Evolutionary conservation across 345 rosid species (phyloP), one percentile per base, ranked within the genome.

Genomic region (Crucihimalaya himalaica): DNA sequence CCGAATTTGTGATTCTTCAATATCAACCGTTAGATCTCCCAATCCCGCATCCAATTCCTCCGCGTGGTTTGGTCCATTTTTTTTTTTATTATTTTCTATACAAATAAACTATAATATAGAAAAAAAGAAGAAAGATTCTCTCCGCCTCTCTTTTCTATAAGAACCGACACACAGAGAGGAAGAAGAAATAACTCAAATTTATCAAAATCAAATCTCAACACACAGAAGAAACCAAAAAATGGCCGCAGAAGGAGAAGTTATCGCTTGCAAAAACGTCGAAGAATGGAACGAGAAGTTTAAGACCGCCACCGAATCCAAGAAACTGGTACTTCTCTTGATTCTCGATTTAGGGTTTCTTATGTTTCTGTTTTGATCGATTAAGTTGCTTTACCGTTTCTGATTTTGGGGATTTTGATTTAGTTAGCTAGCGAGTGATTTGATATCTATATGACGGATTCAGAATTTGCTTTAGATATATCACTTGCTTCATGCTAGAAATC

Each of bases 161-260:
- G 39, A 70, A 29, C 54, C 68, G 74, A 18, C 42, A 11, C 59
- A 9, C 9, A 0, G 3, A 51, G 47, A 29, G 58, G n/a, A 54
- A 65, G 46, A 34, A 52, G 18, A 19, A 40, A 60, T 34, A 10
- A 14, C 48, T 14, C 31, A n/a, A 2, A 31, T 27, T 59, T 68
- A 73, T 35, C 29, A 34, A 21, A 42, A 52, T 6, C 56, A 54
- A 25, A 25, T 1, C 32, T 1, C 11, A 56, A 66, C 34, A 43
- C 55, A 52, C 27, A 43, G 39, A 9, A 35, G 39, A 35, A 55
- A 12, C 4, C 4, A 11, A 48, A 55, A 55, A 63, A 81, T 83
- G 88, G 91, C 89, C 25, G 84, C 62, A 16, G 83, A 81, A 73
- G 89, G 90, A 75, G 87, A 85, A 71, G 88, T 88, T 18, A 82